Percentiles rank a stretch among this genome's conserved stretches.
phyloP scores from a whole-genome alignment of 495 filamentous ascomycete genomes.

The Neurospora sp. region DNA sequence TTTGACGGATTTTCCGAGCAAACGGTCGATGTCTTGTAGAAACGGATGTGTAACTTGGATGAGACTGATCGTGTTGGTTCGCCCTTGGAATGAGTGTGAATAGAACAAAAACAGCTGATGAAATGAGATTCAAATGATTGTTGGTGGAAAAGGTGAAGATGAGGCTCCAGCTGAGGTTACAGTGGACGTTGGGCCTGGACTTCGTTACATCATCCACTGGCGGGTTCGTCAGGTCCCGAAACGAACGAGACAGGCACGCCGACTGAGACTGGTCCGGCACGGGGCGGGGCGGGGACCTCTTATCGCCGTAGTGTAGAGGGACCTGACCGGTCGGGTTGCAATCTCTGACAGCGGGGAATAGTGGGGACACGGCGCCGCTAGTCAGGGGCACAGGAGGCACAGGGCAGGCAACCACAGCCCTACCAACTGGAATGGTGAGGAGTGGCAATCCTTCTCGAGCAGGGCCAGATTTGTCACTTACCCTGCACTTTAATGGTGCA shows the following conservation, averaged over 20 bases:
- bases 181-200: not conserved
- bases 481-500: not conserved
- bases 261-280: not conserved
- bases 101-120: not conserved
- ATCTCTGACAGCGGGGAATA: not conserved
- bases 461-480: not conserved
- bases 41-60: not conserved
- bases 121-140: not conserved
- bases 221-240: not conserved
- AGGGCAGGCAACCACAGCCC: not conserved
- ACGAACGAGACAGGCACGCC: not conserved
- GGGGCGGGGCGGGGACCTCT: not conserved
- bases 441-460: not conserved
- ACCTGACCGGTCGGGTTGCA: not conserved
- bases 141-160: not conserved
- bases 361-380: not conserved
- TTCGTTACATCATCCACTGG: not conserved
- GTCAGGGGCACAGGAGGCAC: not conserved
- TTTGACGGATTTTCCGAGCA: constrained; percentile 5
- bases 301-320: not conserved
- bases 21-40: not conserved
- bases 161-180: not conserved
- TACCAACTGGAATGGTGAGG: not conserved
- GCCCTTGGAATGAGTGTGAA: not conserved
- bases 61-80: not conserved